Evolutionary conservation across 2,329 filamentous ascomycete genomes (phyloP).

Genomic region (Phoma herbarum): DNA sequence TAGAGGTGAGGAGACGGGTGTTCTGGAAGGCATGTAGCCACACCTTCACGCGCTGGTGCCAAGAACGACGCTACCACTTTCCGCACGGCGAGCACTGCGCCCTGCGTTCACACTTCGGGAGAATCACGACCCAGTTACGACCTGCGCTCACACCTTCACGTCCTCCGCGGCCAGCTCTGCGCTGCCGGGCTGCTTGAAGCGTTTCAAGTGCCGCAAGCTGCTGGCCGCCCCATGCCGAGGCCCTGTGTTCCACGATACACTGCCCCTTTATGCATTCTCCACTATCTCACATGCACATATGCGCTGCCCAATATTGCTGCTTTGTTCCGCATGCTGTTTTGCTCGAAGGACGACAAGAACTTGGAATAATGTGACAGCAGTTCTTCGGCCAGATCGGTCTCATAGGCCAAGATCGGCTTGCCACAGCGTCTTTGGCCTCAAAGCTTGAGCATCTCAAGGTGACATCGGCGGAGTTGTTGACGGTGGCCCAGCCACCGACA

Average conservation of each 20-base stretch:
- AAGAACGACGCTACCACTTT: slow-evolving; percentile 10
- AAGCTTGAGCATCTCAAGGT: slow-evolving; percentile 12
- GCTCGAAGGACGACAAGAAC: not conserved
- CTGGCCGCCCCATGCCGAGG: slow-evolving; percentile 32
- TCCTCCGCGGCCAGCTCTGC: slow-evolving; percentile 13
- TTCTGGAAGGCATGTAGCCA: slow-evolving; percentile 18
- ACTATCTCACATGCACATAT: slow-evolving; percentile 5
- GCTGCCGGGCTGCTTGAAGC: slow-evolving; percentile 22
- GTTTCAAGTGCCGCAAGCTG: slow-evolving; percentile 33
- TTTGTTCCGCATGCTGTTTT: slow-evolving; percentile 3
- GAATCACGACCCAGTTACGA: slow-evolving; percentile 21
- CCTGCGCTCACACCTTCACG: slow-evolving; percentile 7
- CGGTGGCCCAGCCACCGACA: slow-evolving; percentile 17
- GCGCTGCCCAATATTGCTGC: slow-evolving; percentile 11
- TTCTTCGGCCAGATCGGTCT: slow-evolving; percentile 14
- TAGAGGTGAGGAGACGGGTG: slow-evolving; percentile 34
- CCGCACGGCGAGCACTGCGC: slow-evolving; percentile 17
- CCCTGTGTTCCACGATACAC: slow-evolving; percentile 20
- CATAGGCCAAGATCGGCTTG: slow-evolving; percentile 21
- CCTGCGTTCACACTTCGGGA: slow-evolving; percentile 16
- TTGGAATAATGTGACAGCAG: slow-evolving; percentile 12
- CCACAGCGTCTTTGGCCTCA: slow-evolving; percentile 10
- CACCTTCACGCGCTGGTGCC: slow-evolving; percentile 9
- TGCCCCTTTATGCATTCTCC: slow-evolving; percentile 39
- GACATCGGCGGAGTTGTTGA: slow-evolving; percentile 20